A percentile compares a stretch with the other conserved stretches of the same genome.
Evolutionary conservation across 192 early-diverging fungal genomes (phyloP).

Genomic region (Podila clonocystis): DNA sequence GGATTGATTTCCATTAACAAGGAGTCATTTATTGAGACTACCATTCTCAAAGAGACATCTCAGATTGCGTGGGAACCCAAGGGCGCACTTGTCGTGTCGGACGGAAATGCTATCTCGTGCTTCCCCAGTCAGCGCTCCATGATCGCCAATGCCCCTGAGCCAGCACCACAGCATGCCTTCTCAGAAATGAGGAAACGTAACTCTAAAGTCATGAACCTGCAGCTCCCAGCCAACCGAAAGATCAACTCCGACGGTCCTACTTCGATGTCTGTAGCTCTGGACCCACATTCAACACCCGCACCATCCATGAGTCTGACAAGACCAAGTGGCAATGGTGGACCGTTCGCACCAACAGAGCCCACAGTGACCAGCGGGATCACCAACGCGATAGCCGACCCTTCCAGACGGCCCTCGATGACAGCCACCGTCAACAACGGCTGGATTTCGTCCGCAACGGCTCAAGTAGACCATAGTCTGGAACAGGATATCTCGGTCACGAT

Average conservation of each 20-base stretch:
- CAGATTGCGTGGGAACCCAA: constrained; percentile 64
- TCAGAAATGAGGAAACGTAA: constrained; percentile 45
- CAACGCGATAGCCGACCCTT: constrained; percentile 4
- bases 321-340: neutral
- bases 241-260: neutral
- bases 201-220: constrained; percentile 42
- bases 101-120: constrained; percentile 45
- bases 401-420: constrained; percentile 12
- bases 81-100: constrained; percentile 58
- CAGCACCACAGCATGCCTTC: constrained; percentile 33
- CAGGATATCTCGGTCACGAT: constrained; percentile 86
- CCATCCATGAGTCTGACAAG: constrained; percentile 11
- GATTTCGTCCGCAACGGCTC: constrained; percentile 4
- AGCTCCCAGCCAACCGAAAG: constrained; percentile 42
- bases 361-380: constrained; percentile 14
- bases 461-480: constrained; percentile 30
- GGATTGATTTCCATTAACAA: constrained; percentile 63
- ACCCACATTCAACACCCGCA: constrained; percentile 5
- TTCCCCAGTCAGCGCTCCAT: constrained; percentile 43
- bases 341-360: constrained; percentile 11
- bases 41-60: constrained; percentile 60
- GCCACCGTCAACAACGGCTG: constrained; percentile 33
- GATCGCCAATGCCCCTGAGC: constrained; percentile 21
- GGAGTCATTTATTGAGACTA: constrained; percentile 61
- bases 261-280: neutral